These are phyloP conservation scores for Cryptosporidium baileyi DNA, from an alignment of 169 alveolate genomes.

Conservation along the genomic window DNA sequence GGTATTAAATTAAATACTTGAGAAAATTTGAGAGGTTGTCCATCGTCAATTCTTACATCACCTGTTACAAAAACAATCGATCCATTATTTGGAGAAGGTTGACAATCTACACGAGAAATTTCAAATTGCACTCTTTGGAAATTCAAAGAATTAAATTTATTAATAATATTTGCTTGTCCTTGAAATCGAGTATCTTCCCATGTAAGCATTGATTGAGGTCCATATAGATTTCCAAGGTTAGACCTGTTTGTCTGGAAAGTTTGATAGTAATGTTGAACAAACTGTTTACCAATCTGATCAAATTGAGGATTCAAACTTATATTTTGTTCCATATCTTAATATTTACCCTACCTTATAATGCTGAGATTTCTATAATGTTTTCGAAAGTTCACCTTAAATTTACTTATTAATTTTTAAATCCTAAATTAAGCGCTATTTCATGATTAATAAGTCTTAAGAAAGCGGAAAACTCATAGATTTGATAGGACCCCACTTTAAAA, in stretches of 20 bases:
- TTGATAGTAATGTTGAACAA: conserved; percentile 81
- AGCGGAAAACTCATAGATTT: too few species aligned
- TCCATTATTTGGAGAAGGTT: conserved; percentile 84
- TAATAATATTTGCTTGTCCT: conserved; percentile 81
- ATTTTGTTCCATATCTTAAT: conserved; percentile 7
- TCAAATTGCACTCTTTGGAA: conserved; percentile 74
- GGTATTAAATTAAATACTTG: conserved; percentile 81
- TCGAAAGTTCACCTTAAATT: too few species aligned
- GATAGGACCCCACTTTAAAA: too few species aligned
- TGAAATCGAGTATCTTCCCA: conserved; percentile 83
- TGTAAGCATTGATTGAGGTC: conserved; percentile 85
- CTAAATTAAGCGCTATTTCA: too few species aligned
- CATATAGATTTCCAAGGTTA: conserved; percentile 76
- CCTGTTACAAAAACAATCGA: conserved; percentile 80
- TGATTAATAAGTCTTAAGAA: too few species aligned
- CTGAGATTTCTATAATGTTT: too few species aligned
- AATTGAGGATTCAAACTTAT: conserved; percentile 73
- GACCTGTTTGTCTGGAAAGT: conserved; percentile 78
- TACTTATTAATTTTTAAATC: too few species aligned
- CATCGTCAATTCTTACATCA: conserved; percentile 80
- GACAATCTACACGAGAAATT: conserved; percentile 81
- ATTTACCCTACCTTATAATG: neutral
- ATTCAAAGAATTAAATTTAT: conserved; percentile 75
- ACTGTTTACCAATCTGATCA: conserved; percentile 80
- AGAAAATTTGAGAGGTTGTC: conserved; percentile 81